A percentile compares a stretch with the other conserved stretches of the same genome.
These are phyloP conservation scores for Blastocladiella britannica DNA, from an alignment of 192 early-diverging fungal genomes.

Conservation along the genomic window DNA sequence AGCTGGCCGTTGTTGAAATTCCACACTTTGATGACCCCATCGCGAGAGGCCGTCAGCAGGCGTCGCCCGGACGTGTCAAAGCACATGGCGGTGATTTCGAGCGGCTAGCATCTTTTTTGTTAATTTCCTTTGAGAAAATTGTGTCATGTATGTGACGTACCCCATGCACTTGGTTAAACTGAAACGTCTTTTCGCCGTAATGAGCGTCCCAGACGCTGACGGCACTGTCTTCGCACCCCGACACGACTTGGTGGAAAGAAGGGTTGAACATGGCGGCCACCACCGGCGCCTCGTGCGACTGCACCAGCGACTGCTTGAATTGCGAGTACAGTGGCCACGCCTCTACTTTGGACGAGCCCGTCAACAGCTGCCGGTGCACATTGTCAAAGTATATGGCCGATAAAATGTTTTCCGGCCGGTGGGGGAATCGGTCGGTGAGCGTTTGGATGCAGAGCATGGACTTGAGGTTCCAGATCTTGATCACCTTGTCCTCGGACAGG, in stretches of 20 bases:
- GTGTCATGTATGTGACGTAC: no score
- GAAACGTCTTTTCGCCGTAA: conserved; percentile 31
- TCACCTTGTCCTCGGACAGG: conserved; percentile 35
- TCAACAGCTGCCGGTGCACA: conserved; percentile 23
- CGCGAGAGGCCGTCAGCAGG: conserved; percentile 34
- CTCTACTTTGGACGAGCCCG: conserved; percentile 30
- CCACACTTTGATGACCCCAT: conserved; percentile 41
- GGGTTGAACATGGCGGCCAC: conserved; percentile 36
- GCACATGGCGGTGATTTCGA: conserved; percentile 41
- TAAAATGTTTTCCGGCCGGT: conserved; percentile 34
- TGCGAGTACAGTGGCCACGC: conserved; percentile 32
- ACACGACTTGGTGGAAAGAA: conserved; percentile 40
- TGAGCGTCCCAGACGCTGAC: conserved; percentile 34
- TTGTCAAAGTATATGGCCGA: conserved; percentile 28
- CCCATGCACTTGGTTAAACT: conserved; percentile 37
- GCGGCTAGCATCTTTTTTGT: conserved; percentile 18
- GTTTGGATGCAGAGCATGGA: conserved; percentile 38
- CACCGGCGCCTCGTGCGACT: conserved; percentile 25
- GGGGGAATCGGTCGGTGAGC: conserved; percentile 29
- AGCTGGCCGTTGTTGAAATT: conserved; percentile 50
- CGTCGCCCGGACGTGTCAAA: conserved; percentile 32
- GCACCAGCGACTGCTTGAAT: conserved; percentile 12
- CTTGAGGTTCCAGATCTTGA: conserved; percentile 40
- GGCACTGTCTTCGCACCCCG: conserved; percentile 23
- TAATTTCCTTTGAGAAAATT: neutral